These are phyloP conservation scores for Ganoderma lingzhi DNA, from an alignment of 1,284 basidiomycete species.

Conservation along the genomic window DNA sequence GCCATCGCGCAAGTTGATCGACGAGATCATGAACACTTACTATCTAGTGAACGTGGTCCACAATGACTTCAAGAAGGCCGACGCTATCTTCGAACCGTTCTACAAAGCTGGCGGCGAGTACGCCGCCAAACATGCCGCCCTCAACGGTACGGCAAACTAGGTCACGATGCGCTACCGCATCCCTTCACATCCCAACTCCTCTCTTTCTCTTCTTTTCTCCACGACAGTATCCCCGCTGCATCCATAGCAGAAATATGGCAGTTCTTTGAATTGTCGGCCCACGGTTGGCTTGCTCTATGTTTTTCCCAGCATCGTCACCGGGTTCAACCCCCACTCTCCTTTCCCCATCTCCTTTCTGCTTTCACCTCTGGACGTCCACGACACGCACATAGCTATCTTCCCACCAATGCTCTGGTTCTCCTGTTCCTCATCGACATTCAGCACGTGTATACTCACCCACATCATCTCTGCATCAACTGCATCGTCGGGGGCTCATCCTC, in stretches of 20 bases:
- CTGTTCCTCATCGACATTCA: conserved; percentile 15
- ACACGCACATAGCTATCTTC: conserved; percentile 12
- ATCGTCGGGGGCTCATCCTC: conserved; percentile 26
- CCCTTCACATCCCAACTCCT: neutral
- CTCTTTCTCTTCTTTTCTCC: neutral
- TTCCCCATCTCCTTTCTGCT: conserved; percentile 1
- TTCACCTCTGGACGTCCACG: neutral
- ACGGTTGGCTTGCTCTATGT: conserved; percentile 38
- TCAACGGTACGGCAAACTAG: conserved; percentile 35
- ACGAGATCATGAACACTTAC: conserved; percentile 80
- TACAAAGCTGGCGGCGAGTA: conserved; percentile 74
- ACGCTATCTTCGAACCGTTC: conserved; percentile 91
- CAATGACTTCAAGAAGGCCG: conserved; percentile 90
- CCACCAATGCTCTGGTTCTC: neutral
- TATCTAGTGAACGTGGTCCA: conserved; percentile 98
- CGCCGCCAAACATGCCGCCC: conserved; percentile 46
- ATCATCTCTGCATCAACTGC: conserved; percentile 41
- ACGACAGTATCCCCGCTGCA: neutral
- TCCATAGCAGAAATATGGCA: conserved; percentile 18
- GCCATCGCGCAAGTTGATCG: conserved; percentile 80
- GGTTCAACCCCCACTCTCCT: conserved; percentile 40
- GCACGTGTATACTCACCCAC: conserved; percentile 21
- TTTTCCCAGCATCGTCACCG: conserved; percentile 39
- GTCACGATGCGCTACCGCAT: conserved; percentile 21
- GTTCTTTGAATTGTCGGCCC: conserved; percentile 30